Percentiles rank a stretch among this genome's conserved stretches.
phyloP scores from a whole-genome alignment of 441 rosid species.

The Raphanus hybrid region DNA sequence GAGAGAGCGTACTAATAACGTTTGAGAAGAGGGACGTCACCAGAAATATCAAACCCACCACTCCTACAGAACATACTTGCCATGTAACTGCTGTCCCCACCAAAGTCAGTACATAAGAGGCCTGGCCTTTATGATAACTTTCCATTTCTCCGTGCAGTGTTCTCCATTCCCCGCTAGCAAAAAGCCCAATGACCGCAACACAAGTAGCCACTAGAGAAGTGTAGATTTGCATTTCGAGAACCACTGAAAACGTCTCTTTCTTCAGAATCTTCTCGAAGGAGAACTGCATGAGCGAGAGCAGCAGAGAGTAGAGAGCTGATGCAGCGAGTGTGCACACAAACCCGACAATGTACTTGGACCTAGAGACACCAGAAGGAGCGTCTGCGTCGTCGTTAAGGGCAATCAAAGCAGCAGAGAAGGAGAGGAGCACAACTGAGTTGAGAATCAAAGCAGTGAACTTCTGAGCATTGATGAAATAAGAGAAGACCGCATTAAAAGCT shows the following conservation, averaged over 20 bases:
- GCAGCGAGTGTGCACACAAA: conserved; percentile 72
- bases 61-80: conserved; percentile 93
- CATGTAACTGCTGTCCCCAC: conserved; percentile 75
- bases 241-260: conserved; percentile 69
- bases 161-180: conserved; percentile 93
- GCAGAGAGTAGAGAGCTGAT: conserved; percentile 78
- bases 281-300: conserved; percentile 85
- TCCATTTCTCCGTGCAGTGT: conserved; percentile 72
- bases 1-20: conserved; percentile 72
- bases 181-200: conserved; percentile 58
- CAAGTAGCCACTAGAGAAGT: conserved; percentile 68
- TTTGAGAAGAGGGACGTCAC: conserved; percentile 93
- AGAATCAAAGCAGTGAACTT: conserved; percentile 77
- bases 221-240: conserved; percentile 83
- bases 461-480: conserved; percentile 83
- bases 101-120: conserved; percentile 70
- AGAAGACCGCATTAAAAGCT: conserved; percentile 83
- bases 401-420: conserved; percentile 77
- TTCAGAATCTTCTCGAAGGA: conserved; percentile 73
- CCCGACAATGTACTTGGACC: conserved; percentile 59
- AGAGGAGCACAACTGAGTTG: conserved; percentile 73
- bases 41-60: conserved; percentile 85
- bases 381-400: conserved; percentile 71
- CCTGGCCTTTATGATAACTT: conserved; percentile 56
- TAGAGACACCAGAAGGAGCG: conserved; percentile 65